phyloP scores from a whole-genome alignment of 2,329 filamentous ascomycete genomes.

The Fusarium pseudocircinatum region DNA sequence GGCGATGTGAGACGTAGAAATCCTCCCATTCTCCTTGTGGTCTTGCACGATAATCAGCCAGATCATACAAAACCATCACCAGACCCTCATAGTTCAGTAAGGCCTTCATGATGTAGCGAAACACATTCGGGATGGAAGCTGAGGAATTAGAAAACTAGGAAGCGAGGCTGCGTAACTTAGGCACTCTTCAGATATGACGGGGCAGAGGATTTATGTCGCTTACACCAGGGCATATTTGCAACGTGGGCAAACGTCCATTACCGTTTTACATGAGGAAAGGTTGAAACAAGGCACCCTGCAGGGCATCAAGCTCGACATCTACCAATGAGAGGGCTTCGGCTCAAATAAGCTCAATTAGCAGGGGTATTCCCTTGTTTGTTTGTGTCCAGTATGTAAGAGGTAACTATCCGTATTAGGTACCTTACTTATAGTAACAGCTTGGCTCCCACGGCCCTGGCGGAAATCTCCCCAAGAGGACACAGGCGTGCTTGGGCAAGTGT shows the following conservation, averaged over 20 bases:
- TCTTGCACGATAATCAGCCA: neutral
- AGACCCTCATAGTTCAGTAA: neutral
- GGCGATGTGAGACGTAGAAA: neutral
- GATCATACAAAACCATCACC: neutral
- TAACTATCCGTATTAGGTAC: too few relatives aligned
- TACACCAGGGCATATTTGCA: neutral
- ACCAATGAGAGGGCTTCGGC: slow-evolving; percentile 1
- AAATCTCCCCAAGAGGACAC: neutral
- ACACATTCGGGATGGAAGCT: neutral
- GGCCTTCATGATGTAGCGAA: neutral
- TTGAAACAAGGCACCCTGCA: slow-evolving; percentile 20
- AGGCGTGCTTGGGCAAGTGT: neutral
- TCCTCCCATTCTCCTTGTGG: neutral
- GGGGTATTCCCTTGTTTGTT: slow-evolving; percentile 3
- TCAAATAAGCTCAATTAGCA: slow-evolving; percentile 15
- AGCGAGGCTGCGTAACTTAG: neutral
- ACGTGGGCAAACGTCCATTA: neutral
- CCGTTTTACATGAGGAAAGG: neutral
- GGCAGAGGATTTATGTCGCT: neutral
- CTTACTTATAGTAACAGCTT: neutral
- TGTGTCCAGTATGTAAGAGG: too few relatives aligned
- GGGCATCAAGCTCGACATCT: neutral
- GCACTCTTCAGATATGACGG: neutral
- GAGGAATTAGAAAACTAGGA: neutral
- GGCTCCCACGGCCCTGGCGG: neutral